Base-by-base conservation (phyloP, 2,329 filamentous ascomycete species). In the Pezicula carpinea region DNA sequence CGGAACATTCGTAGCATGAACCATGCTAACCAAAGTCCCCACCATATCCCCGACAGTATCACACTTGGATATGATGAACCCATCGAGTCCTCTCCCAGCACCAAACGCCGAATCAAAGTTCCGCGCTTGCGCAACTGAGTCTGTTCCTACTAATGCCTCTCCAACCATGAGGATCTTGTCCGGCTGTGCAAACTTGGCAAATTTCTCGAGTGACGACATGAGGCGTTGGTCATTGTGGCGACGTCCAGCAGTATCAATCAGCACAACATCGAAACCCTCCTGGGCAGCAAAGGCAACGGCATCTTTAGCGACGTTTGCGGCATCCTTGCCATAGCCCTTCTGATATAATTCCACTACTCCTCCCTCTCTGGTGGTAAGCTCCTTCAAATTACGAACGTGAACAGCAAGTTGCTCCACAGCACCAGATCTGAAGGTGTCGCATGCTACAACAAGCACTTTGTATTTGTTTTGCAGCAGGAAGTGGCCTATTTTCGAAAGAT, bases 161-260 rank as follows among this genome's bases (percentile, higher is more conserved):
- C 86, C 53, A 82, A 99, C 93, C 91, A 99, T 97, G 64, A 99
- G 82, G 54, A 99, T 96, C 76, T 99, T 97, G 69, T 99, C 92
- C 1, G 95, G 95, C 55, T 92, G 82, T 1, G 93, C 93, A 59
- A 97, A 87, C 65, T 96, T 95, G 53, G 89, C 92, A 65, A 99
- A 99, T 64, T 97, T 99, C 68, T 97, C 93, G 31, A 99, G 76
- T 3, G 87, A 92, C 11, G 88, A 93, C 95, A 99, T 99, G 52
- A 99, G 80, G 6, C 93, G 83, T 66, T 90, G 83, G 67, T 99
- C 93, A 62, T 99, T 99, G 71, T 99, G 93, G 40, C 93, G 80
- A 18, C 93, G 84, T 5, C 93, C 93, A 1, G 93, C 93, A 0
- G 93, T 99, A 65, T 99, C 93, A 59, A 99, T 96, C 48, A 99